Evolutionary conservation across 1,284 basidiomycete genomes (phyloP).

Genomic region (Puccinia polysora): DNA sequence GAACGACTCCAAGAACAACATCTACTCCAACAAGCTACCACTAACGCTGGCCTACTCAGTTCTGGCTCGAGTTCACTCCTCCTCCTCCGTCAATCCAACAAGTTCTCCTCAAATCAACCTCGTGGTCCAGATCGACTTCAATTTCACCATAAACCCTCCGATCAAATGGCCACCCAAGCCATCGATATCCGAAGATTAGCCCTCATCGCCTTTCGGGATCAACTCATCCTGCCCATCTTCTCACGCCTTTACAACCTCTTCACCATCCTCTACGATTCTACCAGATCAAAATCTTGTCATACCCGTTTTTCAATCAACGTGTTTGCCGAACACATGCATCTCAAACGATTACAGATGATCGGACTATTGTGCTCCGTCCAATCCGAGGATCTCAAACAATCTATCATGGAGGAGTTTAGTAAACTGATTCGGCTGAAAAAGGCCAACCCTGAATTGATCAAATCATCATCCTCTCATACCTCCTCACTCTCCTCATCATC

Average conservation of each 20-base stretch:
- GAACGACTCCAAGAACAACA: slow-evolving; percentile 36
- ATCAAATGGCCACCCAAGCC: neutral
- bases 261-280: slow-evolving; percentile 13
- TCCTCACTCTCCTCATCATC: too few relatives aligned
- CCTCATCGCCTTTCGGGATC: slow-evolving; percentile 25
- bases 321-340: slow-evolving; percentile 16
- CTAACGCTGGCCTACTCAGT: slow-evolving; percentile 15
- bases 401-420: slow-evolving; percentile 18
- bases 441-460: slow-evolving; percentile 13
- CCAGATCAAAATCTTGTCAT: neutral
- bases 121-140: too few relatives aligned
- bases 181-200: slow-evolving; percentile 33
- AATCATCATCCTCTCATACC: neutral
- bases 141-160: too few relatives aligned
- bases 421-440: slow-evolving; percentile 25
- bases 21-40: slow-evolving; percentile 35
- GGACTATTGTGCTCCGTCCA: slow-evolving; percentile 21
- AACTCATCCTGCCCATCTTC: slow-evolving; percentile 1
- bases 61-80: slow-evolving; percentile 12
- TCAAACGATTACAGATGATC: slow-evolving; percentile 38
- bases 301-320: neutral
- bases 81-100: slow-evolving; percentile 1
- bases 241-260: slow-evolving; percentile 24
- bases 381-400: slow-evolving; percentile 17
- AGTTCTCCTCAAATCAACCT: too few relatives aligned